A percentile compares a stretch with the other conserved stretches of the same genome.
phyloP scores from a whole-genome alignment of 345 rosid genomes.

The Arabidopsis thaliana region DNA sequence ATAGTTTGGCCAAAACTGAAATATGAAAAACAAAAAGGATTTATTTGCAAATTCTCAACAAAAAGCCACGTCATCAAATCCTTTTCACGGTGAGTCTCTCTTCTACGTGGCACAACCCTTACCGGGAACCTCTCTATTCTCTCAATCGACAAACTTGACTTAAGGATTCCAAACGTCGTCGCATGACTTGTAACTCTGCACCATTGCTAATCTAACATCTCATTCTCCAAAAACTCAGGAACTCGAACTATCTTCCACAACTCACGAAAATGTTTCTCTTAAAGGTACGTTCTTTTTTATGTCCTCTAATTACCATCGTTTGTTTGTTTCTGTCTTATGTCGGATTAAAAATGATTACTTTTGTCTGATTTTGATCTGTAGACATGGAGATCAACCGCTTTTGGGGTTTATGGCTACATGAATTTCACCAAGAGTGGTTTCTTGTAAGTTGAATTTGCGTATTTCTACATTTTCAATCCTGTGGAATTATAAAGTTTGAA shows the following conservation, averaged over 20 bases:
- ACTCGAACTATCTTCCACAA: neutral
- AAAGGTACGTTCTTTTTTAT: slow-evolving; percentile 47
- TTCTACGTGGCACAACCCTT: slow-evolving; percentile 34
- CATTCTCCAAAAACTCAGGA: slow-evolving; percentile 8
- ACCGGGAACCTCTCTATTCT: slow-evolving; percentile 1
- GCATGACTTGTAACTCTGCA: neutral
- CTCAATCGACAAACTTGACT: slow-evolving; percentile 10
- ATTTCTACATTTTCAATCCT: neutral
- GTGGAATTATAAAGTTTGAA: neutral
- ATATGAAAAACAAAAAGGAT: too few relatives aligned
- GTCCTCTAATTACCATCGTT: neutral
- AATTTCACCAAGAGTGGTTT: slow-evolving; percentile 84
- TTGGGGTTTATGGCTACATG: slow-evolving; percentile 74
- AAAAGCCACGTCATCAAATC: neutral
- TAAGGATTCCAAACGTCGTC: neutral
- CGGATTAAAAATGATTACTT: neutral
- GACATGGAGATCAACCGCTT: slow-evolving; percentile 83
- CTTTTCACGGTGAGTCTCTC: neutral
- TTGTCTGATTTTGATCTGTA: slow-evolving; percentile 37
- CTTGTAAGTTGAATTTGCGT: slow-evolving; percentile 56
- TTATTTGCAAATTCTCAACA: neutral
- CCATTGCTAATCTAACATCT: slow-evolving; percentile 22
- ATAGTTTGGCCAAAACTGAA: too few relatives aligned
- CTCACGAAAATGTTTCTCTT: slow-evolving; percentile 66
- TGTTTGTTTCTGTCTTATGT: neutral